These are phyloP conservation scores for Alternaria angustiovoidea DNA, from an alignment of 2,329 filamentous ascomycete genomes.

Conservation along the genomic window DNA sequence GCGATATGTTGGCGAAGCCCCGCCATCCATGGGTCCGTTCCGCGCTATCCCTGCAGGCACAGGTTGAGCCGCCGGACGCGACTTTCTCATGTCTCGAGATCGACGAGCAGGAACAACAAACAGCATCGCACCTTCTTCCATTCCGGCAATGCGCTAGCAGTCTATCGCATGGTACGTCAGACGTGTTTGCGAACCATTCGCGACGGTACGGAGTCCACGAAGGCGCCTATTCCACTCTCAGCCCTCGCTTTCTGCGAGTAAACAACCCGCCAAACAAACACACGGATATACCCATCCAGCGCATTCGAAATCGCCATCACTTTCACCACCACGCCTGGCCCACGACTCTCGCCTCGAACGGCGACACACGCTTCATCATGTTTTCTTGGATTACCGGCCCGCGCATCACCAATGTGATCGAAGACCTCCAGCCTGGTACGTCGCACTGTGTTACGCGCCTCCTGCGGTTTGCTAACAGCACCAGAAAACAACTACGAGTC, in stretches of 20 bases:
- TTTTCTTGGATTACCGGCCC: slow-evolving; percentile 52
- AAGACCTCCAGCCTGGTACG: slow-evolving; percentile 47
- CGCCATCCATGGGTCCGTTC: slow-evolving; percentile 20
- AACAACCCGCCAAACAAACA: slow-evolving; percentile 49
- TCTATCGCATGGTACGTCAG: not conserved
- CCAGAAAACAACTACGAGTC: slow-evolving; percentile 48
- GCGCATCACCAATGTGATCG: slow-evolving; percentile 49
- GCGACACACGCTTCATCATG: slow-evolving; percentile 30
- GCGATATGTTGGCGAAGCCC: slow-evolving; percentile 31
- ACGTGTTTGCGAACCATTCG: not conserved
- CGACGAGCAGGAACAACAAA: slow-evolving; percentile 22
- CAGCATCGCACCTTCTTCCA: slow-evolving; percentile 15
- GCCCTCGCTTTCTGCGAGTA: slow-evolving; percentile 37
- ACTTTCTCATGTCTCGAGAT: slow-evolving; percentile 24
- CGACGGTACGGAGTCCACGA: not conserved
- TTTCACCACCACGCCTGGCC: not conserved
- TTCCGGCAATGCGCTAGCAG: not conserved
- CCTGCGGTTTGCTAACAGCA: slow-evolving; percentile 20
- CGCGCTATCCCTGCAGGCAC: slow-evolving; percentile 23
- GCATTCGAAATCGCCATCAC: slow-evolving; percentile 8
- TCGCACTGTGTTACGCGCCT: not conserved
- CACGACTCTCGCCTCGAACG: not conserved
- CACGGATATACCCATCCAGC: slow-evolving; percentile 14
- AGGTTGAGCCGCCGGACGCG: slow-evolving; percentile 30
- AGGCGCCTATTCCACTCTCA: slow-evolving; percentile 9